Evolutionary conservation across 495 filamentous ascomycete genomes (phyloP).

Genomic region (Alectoria sarmentosa): DNA sequence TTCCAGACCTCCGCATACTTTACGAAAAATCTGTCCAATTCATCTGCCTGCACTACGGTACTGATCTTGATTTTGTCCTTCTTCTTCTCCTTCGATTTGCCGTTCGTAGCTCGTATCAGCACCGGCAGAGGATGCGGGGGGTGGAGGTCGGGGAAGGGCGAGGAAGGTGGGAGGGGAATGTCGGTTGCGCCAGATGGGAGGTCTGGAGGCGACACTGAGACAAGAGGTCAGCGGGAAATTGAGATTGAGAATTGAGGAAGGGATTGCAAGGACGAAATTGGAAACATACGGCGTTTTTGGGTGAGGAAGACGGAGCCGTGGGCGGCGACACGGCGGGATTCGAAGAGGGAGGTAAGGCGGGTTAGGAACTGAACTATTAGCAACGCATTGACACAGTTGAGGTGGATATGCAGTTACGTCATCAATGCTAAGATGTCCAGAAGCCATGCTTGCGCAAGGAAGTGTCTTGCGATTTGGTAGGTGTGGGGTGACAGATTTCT

Average conservation of each 20-base stretch:
- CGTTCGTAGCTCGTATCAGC: slow-evolving; percentile 79
- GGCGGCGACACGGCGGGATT: slow-evolving; percentile 54
- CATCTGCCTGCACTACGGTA: slow-evolving; percentile 69
- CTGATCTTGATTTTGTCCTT: slow-evolving; percentile 71
- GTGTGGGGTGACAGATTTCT: not conserved
- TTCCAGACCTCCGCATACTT: slow-evolving; percentile 92
- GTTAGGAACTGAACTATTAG: slow-evolving; percentile 67
- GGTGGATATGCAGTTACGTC: slow-evolving; percentile 14
- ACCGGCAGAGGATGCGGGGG: slow-evolving; percentile 55
- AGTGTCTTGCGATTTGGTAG: not conserved
- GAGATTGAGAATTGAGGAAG: not conserved
- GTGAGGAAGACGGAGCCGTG: slow-evolving; percentile 76
- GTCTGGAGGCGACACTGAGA: slow-evolving; percentile 26
- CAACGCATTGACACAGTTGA: not conserved
- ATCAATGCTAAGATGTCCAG: slow-evolving; percentile 22
- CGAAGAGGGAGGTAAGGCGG: slow-evolving; percentile 67
- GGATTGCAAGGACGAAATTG: not conserved
- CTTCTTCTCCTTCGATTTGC: slow-evolving; percentile 47
- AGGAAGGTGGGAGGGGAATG: slow-evolving; percentile 18
- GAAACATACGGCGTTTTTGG: slow-evolving; percentile 65
- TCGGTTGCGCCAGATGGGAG: slow-evolving; percentile 22
- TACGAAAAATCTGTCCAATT: slow-evolving; percentile 72
- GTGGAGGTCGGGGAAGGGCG: slow-evolving; percentile 46
- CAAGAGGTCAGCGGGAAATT: not conserved
- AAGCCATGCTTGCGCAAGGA: slow-evolving; percentile 12